Base-by-base conservation (phyloP, 148 eudicot species). In the Euryodendron excelsum region DNA sequence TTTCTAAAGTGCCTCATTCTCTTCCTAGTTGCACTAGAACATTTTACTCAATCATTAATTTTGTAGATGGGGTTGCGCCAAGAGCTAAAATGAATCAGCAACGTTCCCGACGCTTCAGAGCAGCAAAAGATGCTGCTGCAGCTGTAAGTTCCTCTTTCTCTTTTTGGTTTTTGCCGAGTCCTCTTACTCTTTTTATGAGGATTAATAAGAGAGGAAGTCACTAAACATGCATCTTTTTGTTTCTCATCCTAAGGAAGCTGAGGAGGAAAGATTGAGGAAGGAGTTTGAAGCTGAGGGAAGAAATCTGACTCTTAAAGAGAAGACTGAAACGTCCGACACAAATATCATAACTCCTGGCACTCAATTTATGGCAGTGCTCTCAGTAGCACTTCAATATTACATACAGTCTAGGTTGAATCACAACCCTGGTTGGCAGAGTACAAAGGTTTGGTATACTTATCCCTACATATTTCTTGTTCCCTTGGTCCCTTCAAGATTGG, bases 41-140 rank as follows among this genome's bases (percentile, higher is more conserved):
- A 78, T 56, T 59, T 60, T 13, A 74, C 56, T 56, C 45, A 30
- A 47, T 78, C 63, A 50, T 36, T 68, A 6, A 77, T 85, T 78
- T 71, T 62, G 63, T 77, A 96, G 99, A 96, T 87, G 99, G 98
- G 77, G 99, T 96, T 84, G 99, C 99, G 73, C 99, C 99, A 47
- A 88, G 99, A 83, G 99, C 98, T 82, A 96, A 96, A 90, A 96
- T 96, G 99, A 96, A 96, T 84, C 99, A 96, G 87, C 99, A 96
- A 76, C 91, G 99, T 68, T 80, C 99, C 23, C 88, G 99, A 37
- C 99, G 99, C 33, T 96, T 96, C 78, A 93, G 99, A 83, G 99
- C 99, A 76, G 98, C 99, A 72, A 90, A 96, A 88, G 99, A 96
- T 87, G 98, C 99, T 79, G 95, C 98, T 48, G 92, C 87, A 80